Evolutionary conservation across 1,139 yeast species (phyloP).

Genomic region (Protomyces arabidopsidicola): DNA sequence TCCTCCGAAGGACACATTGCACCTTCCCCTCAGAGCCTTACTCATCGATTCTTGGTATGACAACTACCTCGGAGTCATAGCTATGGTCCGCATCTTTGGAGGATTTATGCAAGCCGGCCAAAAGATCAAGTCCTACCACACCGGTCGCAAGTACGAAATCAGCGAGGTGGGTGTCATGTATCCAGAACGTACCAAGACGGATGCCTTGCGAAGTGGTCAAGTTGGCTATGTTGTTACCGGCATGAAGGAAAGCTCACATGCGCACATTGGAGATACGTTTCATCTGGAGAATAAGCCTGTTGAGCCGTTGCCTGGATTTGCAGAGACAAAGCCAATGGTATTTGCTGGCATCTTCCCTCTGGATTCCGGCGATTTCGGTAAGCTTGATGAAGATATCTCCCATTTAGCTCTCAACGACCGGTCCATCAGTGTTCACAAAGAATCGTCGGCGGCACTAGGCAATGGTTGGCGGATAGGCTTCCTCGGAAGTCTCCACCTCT

Average conservation of each 20-base stretch:
- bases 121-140: conserved; percentile 71
- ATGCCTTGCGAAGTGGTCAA: conserved; percentile 72
- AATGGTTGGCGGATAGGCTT: conserved; percentile 98
- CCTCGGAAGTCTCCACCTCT: conserved; percentile 88
- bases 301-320: conserved; percentile 87
- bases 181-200: conserved; percentile 69
- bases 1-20: conserved; percentile 55
- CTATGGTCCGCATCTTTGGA: conserved; percentile 78
- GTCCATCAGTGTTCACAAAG: conserved; percentile 81
- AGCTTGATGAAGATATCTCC: conserved; percentile 82
- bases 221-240: conserved; percentile 84
- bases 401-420: conserved; percentile 86
- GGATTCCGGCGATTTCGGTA: conserved; percentile 84
- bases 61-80: conserved; percentile 85
- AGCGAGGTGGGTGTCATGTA: conserved; percentile 94
- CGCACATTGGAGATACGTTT: conserved; percentile 87
- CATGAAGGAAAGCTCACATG: conserved; percentile 81
- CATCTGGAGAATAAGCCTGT: conserved; percentile 63
- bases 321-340: conserved; percentile 87
- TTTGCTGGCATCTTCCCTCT: conserved; percentile 98
- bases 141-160: conserved; percentile 70
- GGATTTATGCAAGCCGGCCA: conserved; percentile 72
- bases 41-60: conserved; percentile 97
- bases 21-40: conserved; percentile 64
- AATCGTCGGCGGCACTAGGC: conserved; percentile 89